Conservation (phyloP, 2,329 filamentous ascomycete genomes). For the Ascosphaera apis region DNA sequence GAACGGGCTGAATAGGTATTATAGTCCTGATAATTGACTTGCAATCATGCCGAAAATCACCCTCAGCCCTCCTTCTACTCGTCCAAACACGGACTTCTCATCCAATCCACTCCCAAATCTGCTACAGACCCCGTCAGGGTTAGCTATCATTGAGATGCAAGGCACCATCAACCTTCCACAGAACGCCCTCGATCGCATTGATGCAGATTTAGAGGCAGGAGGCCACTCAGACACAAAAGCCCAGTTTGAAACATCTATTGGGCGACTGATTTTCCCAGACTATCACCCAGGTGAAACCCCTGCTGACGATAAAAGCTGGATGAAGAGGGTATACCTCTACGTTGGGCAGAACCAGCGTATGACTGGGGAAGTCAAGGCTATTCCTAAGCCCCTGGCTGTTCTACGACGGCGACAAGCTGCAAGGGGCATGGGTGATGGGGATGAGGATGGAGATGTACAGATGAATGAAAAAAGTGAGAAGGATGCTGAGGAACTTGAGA, state of each 20-base stretch:
- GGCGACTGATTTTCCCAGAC: constrained; percentile 55
- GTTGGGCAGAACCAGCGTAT: constrained; percentile 74
- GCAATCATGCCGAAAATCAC: no score
- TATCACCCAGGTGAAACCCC: constrained; percentile 31
- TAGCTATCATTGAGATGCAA: constrained; percentile 81
- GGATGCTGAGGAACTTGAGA: constrained; percentile 36
- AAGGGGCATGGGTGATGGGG: constrained; percentile 13
- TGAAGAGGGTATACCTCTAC: constrained; percentile 74
- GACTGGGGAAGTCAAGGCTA: constrained; percentile 72
- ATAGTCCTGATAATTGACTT: no score
- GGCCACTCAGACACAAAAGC: constrained; percentile 4
- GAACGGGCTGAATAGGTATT: no score
- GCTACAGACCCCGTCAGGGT: constrained; percentile 68
- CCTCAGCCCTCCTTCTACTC: neutral
- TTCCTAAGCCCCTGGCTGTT: constrained; percentile 58
- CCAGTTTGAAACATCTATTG: constrained; percentile 31
- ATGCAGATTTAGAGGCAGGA: constrained; percentile 3
- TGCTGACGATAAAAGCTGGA: constrained; percentile 45
- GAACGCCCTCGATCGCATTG: constrained; percentile 10
- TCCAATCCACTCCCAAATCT: constrained; percentile 50
- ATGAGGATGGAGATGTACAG: constrained; percentile 8
- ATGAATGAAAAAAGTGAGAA: constrained; percentile 1
- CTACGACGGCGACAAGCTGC: constrained; percentile 37
- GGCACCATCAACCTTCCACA: constrained; percentile 59
- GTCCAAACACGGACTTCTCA: constrained; percentile 6